Evolutionary conservation across 495 filamentous ascomycete genomes (phyloP).

Genomic region (Parachaetomium inaequale): DNA sequence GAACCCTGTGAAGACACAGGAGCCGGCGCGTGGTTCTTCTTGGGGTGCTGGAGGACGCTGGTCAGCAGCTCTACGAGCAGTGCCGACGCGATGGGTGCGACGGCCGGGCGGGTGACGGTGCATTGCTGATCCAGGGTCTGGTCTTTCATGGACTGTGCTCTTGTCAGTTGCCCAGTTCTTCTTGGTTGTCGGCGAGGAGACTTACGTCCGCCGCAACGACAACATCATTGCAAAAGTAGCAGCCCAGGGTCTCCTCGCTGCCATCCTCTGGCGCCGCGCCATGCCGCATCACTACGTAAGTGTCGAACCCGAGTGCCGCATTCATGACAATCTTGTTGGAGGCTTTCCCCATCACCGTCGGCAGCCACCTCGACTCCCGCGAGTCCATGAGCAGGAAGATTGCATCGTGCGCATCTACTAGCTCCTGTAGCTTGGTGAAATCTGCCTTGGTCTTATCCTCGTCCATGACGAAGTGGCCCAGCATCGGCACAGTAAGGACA

Average conservation of each 20-base stretch:
- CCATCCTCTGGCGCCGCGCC: constrained; percentile 56
- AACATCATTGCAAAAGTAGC: constrained; percentile 98
- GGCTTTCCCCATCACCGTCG: constrained; percentile 95
- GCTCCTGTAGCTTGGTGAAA: constrained; percentile 65
- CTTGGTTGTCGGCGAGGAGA: constrained; percentile 14
- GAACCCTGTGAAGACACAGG: constrained; percentile 33
- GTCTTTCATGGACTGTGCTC: constrained; percentile 79
- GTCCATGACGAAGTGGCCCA: constrained; percentile 80
- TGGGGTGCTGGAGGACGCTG: constrained; percentile 81
- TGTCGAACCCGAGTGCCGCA: constrained; percentile 92
- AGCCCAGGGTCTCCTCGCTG: constrained; percentile 67
- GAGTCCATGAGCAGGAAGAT: constrained; percentile 97
- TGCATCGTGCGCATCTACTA: constrained; percentile 85
- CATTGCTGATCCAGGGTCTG: constrained; percentile 97
- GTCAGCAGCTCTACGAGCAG: constrained; percentile 88
- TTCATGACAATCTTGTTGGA: constrained; percentile 94
- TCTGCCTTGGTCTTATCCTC: constrained; percentile 62
- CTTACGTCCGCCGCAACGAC: constrained; percentile 91
- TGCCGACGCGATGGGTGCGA: constrained; percentile 87
- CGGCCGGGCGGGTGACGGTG: constrained; percentile 90
- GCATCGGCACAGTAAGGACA: constrained; percentile 86
- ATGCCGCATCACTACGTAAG: constrained; percentile 95
- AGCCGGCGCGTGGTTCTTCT: constrained; percentile 57
- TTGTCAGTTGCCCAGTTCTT: constrained; percentile 40
- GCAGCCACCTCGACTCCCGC: constrained; percentile 89